Base-by-base conservation (phyloP, 768 basidiomycete species). In the Crassisporium funariophilum region DNA sequence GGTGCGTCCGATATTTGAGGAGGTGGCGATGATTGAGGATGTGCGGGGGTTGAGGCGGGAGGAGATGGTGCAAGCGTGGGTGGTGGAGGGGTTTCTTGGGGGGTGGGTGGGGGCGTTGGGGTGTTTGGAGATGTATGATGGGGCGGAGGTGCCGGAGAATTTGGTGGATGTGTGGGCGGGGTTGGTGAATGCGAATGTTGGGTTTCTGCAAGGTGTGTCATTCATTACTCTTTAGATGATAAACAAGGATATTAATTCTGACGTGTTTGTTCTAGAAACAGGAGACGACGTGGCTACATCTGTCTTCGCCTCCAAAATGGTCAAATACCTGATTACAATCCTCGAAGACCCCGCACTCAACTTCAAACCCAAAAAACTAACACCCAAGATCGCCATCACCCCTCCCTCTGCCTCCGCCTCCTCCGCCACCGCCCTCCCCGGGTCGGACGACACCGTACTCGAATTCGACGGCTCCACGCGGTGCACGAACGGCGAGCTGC, bases 81-180 rank as follows among this genome's bases (percentile, higher is more conserved):
- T 82, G 10, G 79, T 83, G 52, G 62, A 75, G 1, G 73, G 72
- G 6, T 50, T 87, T 38, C 60, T 84, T 24, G 67, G 70, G 4
- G 60, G 81, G 4, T 88, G 84, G 84, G 77, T 58, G 60, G 65
- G 70, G 52, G 65, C 76, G 17, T 41, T 77, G 50, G 60, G 65
- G 20, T 63, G 62, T 45, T 57, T 86, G 35, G 71, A 76, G 48
- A 65, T 81, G 52, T 60, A 62, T 42, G 76, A 77, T 37, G 68
- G 75, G 9, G 65, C 59, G 21, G 65, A 64, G 15, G 63, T 77
- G 22, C 79, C 84, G 11, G 86, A 86, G 52, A 78, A 81, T 49
- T 64, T 85, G 3, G 56, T 77, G 5, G 69, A 68, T 11, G 71
- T 81, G 6, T 89, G 86, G 86, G 66, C 73, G 27, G 75, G 77